A percentile compares a stretch with the other conserved stretches of the same genome.
These are phyloP conservation scores for Fusarium citri DNA, from an alignment of 2,329 filamentous ascomycete species.

Conservation along the genomic window DNA sequence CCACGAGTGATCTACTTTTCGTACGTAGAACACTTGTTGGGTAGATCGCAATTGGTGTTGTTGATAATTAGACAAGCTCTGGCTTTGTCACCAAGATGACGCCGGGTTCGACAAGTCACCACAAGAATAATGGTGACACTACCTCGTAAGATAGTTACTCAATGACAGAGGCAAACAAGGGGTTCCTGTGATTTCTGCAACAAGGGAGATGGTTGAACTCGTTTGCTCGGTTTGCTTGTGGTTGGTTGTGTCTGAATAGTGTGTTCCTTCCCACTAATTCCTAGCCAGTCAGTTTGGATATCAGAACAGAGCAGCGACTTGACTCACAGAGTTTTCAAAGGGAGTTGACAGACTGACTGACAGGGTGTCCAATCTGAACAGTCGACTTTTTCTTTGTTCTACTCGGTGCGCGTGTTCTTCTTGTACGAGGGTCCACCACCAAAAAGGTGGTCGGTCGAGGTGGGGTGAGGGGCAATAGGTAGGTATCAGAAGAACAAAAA, in stretches of 20 bases:
- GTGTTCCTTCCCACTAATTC: slow-evolving; percentile 4
- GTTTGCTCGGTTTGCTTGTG: background rate
- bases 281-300: slow-evolving; percentile 1
- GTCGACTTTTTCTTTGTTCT: slow-evolving; percentile 39
- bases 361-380: slow-evolving; percentile 18
- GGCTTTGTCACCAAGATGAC: slow-evolving; percentile 21
- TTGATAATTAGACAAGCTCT: slow-evolving; percentile 6
- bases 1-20: slow-evolving; percentile 8
- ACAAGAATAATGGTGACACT: slow-evolving; percentile 3
- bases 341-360: background rate
- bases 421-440: slow-evolving; percentile 38
- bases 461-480: slow-evolving; percentile 39
- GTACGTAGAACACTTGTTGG: background rate
- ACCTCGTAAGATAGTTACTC: slow-evolving; percentile 1
- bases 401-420: slow-evolving; percentile 20
- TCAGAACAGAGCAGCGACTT: background rate
- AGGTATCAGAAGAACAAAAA: slow-evolving; percentile 12
- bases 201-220: background rate
- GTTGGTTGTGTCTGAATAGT: slow-evolving; percentile 12
- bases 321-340: background rate
- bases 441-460: slow-evolving; percentile 22
- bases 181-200: slow-evolving; percentile 11
- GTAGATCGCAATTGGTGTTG: background rate
- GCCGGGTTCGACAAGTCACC: slow-evolving; percentile 18
- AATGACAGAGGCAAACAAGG: background rate